Evolutionary conservation across 176 grass and related monocot genomes (phyloP).

Genomic region (Puccinellia tenuiflora): DNA sequence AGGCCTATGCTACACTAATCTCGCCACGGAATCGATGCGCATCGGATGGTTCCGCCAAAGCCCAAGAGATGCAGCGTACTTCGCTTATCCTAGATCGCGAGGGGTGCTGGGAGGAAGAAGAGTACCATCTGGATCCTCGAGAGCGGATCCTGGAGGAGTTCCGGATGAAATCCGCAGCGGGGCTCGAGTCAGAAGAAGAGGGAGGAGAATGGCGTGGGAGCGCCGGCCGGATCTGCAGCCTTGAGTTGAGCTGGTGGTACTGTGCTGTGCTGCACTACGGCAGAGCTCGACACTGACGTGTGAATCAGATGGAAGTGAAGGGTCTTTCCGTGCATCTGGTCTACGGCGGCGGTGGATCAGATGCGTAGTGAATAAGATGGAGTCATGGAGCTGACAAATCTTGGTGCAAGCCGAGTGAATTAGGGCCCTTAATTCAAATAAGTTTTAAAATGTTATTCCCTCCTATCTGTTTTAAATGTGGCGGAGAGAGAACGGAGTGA

Average conservation of each 20-base stretch:
- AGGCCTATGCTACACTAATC: background rate
- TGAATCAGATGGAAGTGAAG: background rate
- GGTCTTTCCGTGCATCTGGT: background rate
- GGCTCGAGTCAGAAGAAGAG: background rate
- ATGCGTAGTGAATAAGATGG: too few species aligned
- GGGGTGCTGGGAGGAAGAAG: background rate
- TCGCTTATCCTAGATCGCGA: background rate
- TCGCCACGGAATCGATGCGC: background rate
- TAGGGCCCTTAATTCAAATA: too few species aligned
- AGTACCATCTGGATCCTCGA: conserved; percentile 23
- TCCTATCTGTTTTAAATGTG: too few species aligned
- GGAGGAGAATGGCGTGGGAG: background rate
- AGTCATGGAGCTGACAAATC: too few species aligned
- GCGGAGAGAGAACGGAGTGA: too few species aligned
- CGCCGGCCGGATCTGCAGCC: conserved; percentile 30
- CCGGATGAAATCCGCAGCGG: background rate
- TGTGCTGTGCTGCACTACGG: background rate
- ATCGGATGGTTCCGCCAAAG: background rate
- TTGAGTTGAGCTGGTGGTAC: background rate
- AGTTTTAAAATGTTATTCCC: too few species aligned
- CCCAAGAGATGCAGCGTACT: background rate
- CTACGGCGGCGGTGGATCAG: background rate
- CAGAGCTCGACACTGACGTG: background rate
- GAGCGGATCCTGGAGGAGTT: background rate
- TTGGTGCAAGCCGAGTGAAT: too few species aligned